Percentiles rank a stretch among this genome's conserved stretches.
Evolutionary conservation across 2,329 filamentous ascomycete genomes (phyloP).

Genomic region (Pseudogymnoascus sp.): DNA sequence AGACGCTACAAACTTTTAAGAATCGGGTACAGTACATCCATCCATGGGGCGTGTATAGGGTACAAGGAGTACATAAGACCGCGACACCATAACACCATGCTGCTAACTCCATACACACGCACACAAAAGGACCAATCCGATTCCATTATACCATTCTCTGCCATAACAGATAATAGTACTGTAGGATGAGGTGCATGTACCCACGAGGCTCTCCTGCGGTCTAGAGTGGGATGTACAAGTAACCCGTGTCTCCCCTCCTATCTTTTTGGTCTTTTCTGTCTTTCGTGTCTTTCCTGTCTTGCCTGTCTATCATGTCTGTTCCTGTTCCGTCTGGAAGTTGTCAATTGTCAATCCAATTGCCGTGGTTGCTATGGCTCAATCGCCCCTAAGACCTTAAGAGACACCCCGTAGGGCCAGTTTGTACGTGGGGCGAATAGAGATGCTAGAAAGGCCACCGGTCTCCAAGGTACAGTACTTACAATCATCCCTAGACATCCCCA

Average conservation of each 20-base stretch:
- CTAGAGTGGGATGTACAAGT: neutral
- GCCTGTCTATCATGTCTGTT: no score
- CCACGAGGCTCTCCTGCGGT: neutral
- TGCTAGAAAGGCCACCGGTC: constrained; percentile 11
- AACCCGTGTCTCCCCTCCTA: neutral
- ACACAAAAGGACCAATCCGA: neutral
- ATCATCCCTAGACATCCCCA: constrained; percentile 18
- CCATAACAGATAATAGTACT: neutral
- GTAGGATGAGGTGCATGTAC: neutral
- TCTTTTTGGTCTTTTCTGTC: no score
- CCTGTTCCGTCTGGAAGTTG: neutral
- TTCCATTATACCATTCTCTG: neutral
- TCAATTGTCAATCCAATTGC: neutral
- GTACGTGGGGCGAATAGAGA: neutral
- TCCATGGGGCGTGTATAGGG: neutral
- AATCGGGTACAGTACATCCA: neutral
- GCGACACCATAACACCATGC: neutral
- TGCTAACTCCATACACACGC: neutral
- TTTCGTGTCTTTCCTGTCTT: no score
- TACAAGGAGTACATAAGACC: neutral
- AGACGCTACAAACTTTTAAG: neutral
- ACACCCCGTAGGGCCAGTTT: neutral
- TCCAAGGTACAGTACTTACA: constrained; percentile 18
- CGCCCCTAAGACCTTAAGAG: neutral
- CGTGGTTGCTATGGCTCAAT: neutral